These are phyloP conservation scores for Mucor circinelloides DNA, from an alignment of 371 early-diverging fungal genomes.

Conservation along the genomic window DNA sequence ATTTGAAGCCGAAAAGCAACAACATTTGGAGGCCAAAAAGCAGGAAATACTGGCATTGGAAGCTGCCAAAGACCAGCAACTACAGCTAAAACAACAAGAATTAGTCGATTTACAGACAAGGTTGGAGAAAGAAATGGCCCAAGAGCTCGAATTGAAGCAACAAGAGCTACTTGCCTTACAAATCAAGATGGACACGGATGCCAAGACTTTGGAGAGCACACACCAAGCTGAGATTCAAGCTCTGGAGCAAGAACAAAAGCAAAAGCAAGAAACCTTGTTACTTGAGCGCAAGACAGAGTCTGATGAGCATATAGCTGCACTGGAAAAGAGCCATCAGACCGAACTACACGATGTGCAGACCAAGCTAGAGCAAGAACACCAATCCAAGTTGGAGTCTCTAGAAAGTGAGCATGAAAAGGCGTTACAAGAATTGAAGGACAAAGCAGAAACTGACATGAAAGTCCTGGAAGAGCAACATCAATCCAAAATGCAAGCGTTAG, in stretches of 20 bases:
- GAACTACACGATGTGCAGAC: neutral
- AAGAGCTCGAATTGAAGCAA: neutral
- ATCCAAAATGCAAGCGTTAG: neutral
- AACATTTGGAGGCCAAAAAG: neutral
- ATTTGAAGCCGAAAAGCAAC: neutral
- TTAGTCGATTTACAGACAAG: neutral
- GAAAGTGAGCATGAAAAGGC: neutral
- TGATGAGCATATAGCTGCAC: neutral
- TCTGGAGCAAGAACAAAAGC: neutral
- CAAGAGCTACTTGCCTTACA: neutral
- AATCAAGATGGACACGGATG: conserved; percentile 6
- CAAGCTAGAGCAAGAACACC: neutral
- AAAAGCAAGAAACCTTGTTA: neutral
- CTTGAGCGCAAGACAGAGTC: neutral
- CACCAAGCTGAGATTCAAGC: neutral
- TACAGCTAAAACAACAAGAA: neutral
- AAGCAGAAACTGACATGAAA: neutral
- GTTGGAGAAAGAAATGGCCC: neutral
- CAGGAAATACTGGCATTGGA: neutral
- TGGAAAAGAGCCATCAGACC: neutral
- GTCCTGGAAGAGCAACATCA: neutral
- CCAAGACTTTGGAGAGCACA: neutral
- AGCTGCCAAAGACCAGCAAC: neutral
- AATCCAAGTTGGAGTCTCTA: neutral
- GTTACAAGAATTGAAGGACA: neutral